Evolutionary conservation across 805 yeast species (phyloP).

Genomic region (Ogataea paradorogensis): DNA sequence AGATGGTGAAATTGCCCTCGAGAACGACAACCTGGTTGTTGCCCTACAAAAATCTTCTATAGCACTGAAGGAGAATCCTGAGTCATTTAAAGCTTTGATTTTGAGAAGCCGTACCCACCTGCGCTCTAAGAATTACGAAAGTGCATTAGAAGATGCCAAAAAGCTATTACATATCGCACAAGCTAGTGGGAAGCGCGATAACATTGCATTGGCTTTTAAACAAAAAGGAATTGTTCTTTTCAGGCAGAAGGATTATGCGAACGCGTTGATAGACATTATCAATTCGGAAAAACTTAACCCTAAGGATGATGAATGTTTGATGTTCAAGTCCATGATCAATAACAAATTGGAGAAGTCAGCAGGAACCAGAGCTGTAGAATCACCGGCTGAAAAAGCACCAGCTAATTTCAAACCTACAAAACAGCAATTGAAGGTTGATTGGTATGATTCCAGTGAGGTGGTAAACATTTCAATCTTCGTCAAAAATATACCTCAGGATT

Average conservation of each 20-base stretch:
- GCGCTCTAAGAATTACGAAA: conserved; percentile 44
- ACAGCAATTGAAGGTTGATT: conserved; percentile 47
- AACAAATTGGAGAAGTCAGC: conserved; percentile 29
- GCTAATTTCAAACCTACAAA: not conserved
- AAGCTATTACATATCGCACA: conserved; percentile 44
- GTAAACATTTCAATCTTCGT: conserved; percentile 72
- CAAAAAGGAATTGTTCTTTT: conserved; percentile 48
- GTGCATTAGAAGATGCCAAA: conserved; percentile 45
- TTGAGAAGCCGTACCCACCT: conserved; percentile 50
- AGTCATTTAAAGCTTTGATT: conserved; percentile 45
- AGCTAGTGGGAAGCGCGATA: conserved; percentile 42
- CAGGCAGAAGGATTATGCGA: conserved; percentile 39
- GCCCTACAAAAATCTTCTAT: conserved; percentile 42
- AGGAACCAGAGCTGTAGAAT: not conserved
- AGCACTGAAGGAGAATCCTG: conserved; percentile 42
- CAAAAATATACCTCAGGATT: conserved; percentile 55
- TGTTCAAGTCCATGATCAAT: conserved; percentile 45
- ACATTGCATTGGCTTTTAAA: conserved; percentile 47
- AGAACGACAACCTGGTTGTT: conserved; percentile 39
- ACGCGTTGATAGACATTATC: conserved; percentile 41
- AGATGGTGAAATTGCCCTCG: conserved; percentile 42
- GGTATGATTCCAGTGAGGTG: conserved; percentile 62
- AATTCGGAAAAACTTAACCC: conserved; percentile 42
- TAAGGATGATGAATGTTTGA: conserved; percentile 43
- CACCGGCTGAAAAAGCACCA: not conserved